Conservation (phyloP, 805 yeast genomes). For the Blastobotrys attinorum region DNA sequence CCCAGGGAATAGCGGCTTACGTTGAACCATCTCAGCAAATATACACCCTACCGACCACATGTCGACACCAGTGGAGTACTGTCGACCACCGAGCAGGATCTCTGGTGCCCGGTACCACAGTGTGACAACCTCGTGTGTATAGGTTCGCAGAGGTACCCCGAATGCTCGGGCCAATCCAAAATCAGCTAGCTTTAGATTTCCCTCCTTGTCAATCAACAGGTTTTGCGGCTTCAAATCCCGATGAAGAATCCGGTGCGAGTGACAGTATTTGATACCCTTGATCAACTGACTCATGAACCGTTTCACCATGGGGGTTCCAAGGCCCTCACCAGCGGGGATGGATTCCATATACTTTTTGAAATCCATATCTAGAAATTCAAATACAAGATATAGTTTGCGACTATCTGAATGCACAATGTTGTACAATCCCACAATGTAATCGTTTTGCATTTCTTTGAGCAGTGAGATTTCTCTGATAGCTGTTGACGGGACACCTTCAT, state of each 20-base stretch:
- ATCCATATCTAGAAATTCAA: constrained; percentile 90
- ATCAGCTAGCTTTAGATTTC: constrained; percentile 83
- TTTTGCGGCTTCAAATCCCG: constrained; percentile 97
- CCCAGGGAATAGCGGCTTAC: constrained; percentile 94
- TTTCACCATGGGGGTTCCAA: constrained; percentile 86
- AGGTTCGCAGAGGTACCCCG: constrained; percentile 94
- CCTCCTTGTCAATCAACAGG: constrained; percentile 88
- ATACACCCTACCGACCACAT: constrained; percentile 99
- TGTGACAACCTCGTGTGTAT: constrained; percentile 97
- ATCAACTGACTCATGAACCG: constrained; percentile 87
- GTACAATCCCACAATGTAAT: constrained; percentile 81
- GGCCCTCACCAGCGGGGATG: constrained; percentile 81
- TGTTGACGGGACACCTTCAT: constrained; percentile 97
- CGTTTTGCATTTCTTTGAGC: constrained; percentile 87
- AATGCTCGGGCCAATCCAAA: constrained; percentile 96
- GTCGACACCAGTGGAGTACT: constrained; percentile 95
- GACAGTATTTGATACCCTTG: constrained; percentile 88
- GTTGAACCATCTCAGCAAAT: constrained; percentile 94
- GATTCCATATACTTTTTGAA: constrained; percentile 95
- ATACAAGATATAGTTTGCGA: constrained; percentile 85
- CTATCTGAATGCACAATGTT: constrained; percentile 94
- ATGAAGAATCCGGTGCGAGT: constrained; percentile 87
- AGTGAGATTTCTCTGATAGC: constrained; percentile 95
- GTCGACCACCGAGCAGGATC: constrained; percentile 89
- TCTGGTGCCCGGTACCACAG: constrained; percentile 98